Evolutionary conservation across 148 eudicot genomes (phyloP), one percentile per base, ranked within the genome.

Genomic region (Silene conica): DNA sequence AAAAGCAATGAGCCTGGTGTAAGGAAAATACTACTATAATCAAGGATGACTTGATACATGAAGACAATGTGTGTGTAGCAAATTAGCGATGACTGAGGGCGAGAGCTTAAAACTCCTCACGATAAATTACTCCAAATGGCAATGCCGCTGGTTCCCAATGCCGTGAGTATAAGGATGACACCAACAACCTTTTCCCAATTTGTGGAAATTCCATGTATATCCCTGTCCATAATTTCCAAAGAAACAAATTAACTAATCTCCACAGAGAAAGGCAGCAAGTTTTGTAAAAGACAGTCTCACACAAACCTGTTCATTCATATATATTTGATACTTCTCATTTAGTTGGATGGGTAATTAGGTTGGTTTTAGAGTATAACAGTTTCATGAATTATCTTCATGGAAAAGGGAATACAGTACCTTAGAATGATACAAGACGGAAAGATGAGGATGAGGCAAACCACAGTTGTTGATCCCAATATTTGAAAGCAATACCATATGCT

Each of bases 401-500:
- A 71, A 15, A 34, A 68, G 28, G 48, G 25, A 63, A 71, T 8
- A 34, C 26, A 22, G 52, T 86, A 93, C 98, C 95, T 91, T 19
- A 94, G 86, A 81, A 89, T 83, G 58, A 94, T 91, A 0, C 88
- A 82, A 20, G 90, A 82, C 1, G 98, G 98, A 83, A 94, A 94
- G 31, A 91, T 85, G 78, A 94, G 90, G 74, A 83, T 90, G 69
- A 91, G 79, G 89, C 83, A 88, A 80, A 90, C 84, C 57, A 91
- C 90, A 0, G 98, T 94, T 4, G 98, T 94, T 5, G 97, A 88
- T 62, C 98, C 98, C 80, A 94, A 71, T 55, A 94, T 82, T 79
- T 94, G 97, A 63, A 94, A 94, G 83, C 94, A 91, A 80, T 88
- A 91, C 98, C 98, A 94, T 74, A 94, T 91, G 70, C 89, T 84